Evolutionary conservation across 768 basidiomycete genomes (phyloP).

Genomic region (Calocera cornea): DNA sequence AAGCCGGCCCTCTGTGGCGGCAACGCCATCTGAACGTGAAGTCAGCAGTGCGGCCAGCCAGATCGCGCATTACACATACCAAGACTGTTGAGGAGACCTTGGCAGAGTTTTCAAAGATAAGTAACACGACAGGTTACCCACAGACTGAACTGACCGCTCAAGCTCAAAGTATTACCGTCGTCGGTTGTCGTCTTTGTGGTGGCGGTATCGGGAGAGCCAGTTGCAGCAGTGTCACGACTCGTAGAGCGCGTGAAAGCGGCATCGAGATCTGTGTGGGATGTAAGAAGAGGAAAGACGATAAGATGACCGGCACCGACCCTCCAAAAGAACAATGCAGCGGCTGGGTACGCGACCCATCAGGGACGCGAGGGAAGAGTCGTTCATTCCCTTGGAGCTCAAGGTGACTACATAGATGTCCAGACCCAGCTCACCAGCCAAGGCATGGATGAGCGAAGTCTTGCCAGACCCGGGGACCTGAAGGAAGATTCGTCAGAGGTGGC

Average conservation of each 20-base stretch:
- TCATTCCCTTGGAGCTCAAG: conserved; percentile 82
- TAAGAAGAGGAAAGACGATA: background rate
- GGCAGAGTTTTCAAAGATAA: conserved; percentile 35
- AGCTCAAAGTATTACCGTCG: conserved; percentile 70
- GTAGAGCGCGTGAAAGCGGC: conserved; percentile 82
- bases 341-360: conserved; percentile 81
- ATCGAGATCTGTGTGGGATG: conserved; percentile 43
- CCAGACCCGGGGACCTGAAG: conserved; percentile 10
- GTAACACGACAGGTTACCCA: conserved; percentile 77
- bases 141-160: conserved; percentile 48
- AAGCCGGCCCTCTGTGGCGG: conserved; percentile 30
- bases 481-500: background rate
- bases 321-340: conserved; percentile 83
- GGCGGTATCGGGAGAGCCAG: conserved; percentile 47
- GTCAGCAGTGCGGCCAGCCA: background rate
- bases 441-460: conserved; percentile 19
- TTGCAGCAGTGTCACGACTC: conserved; percentile 66
- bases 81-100: background rate
- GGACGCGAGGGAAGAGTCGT: conserved; percentile 73
- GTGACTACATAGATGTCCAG: conserved; percentile 88
- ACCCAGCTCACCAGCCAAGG: conserved; percentile 44
- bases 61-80: background rate
- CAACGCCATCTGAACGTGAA: conserved; percentile 12
- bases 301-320: conserved; percentile 22
- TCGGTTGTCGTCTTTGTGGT: conserved; percentile 32